A percentile compares a stretch with the other conserved stretches of the same genome.
Evolutionary conservation across 768 basidiomycete species (phyloP).

Genomic region (Suillus variegatus): DNA sequence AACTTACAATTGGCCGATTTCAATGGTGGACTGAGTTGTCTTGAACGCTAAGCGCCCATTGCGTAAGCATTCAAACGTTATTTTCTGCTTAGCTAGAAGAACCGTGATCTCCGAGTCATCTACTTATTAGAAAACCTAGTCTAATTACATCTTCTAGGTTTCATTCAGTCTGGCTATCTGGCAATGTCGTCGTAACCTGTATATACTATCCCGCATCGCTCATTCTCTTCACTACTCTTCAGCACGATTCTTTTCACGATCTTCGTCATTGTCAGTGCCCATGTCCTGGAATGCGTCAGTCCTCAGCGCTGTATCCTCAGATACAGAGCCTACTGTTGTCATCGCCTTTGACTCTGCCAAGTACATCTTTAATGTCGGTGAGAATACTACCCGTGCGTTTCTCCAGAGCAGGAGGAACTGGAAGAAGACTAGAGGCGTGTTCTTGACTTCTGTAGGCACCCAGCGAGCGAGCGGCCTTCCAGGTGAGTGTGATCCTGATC

Average conservation of each 20-base stretch:
- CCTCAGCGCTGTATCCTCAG: conserved; percentile 59
- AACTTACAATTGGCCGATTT: no score
- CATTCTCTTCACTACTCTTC: neutral
- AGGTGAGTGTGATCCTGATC: conserved; percentile 45
- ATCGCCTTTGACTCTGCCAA: conserved; percentile 76
- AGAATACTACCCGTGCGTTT: conserved; percentile 76
- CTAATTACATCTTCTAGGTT: neutral
- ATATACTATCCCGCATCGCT: neutral
- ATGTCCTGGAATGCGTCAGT: conserved; percentile 70
- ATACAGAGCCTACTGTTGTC: conserved; percentile 80
- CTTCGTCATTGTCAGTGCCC: neutral
- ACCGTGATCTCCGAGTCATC: no score
- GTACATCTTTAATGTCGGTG: conserved; percentile 88
- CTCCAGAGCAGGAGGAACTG: conserved; percentile 66
- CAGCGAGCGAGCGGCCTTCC: conserved; percentile 71
- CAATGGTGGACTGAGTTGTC: no score
- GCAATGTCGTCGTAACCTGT: neutral
- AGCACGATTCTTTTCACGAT: neutral
- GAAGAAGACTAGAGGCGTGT: conserved; percentile 68
- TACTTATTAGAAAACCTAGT: neutral
- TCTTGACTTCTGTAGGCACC: conserved; percentile 66
- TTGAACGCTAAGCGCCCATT: no score
- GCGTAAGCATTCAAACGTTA: no score
- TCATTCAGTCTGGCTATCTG: conserved; percentile 1
- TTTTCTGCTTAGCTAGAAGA: no score